Conservation (phyloP, 1,139 yeast species). For the Suhomyces bribrorum region DNA sequence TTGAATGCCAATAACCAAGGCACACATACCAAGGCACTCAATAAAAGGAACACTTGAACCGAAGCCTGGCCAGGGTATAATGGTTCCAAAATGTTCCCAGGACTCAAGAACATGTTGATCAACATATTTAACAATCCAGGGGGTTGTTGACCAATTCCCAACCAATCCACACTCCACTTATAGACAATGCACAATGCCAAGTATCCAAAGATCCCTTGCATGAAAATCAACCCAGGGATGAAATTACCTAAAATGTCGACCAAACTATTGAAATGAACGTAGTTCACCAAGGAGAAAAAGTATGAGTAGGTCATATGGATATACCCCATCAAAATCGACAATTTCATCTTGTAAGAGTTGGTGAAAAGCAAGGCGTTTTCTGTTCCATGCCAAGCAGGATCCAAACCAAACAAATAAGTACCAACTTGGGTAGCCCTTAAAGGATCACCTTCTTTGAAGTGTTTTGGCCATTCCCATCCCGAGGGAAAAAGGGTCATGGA, state of each 20-base stretch:
- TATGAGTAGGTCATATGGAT: conserved; percentile 76
- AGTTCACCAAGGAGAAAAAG: conserved; percentile 67
- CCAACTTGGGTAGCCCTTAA: conserved; percentile 58
- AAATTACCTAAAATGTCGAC: conserved; percentile 77
- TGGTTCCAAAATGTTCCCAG: conserved; percentile 69
- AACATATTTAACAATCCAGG: conserved; percentile 82
- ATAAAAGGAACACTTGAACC: conserved; percentile 59
- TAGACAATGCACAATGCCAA: conserved; percentile 69
- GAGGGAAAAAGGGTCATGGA: conserved; percentile 72
- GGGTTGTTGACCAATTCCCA: conserved; percentile 64
- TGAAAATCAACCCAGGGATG: conserved; percentile 74
- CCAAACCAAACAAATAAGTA: conserved; percentile 67
- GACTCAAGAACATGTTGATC: conserved; percentile 77
- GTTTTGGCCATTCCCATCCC: conserved; percentile 75
- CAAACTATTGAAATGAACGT: conserved; percentile 54
- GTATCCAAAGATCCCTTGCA: conserved; percentile 85
- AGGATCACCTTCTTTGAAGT: conserved; percentile 58
- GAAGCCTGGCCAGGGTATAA: conserved; percentile 64
- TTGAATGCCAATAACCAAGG: conserved; percentile 74
- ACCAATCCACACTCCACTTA: conserved; percentile 83
- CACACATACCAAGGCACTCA: conserved; percentile 68
- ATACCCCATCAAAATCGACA: conserved; percentile 79
- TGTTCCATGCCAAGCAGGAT: conserved; percentile 81
- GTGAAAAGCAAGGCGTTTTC: conserved; percentile 73
- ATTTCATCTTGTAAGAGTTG: conserved; percentile 80